phyloP scores from a whole-genome alignment of 2,329 filamentous ascomycete genomes.

The Alternaria ventricosa region DNA sequence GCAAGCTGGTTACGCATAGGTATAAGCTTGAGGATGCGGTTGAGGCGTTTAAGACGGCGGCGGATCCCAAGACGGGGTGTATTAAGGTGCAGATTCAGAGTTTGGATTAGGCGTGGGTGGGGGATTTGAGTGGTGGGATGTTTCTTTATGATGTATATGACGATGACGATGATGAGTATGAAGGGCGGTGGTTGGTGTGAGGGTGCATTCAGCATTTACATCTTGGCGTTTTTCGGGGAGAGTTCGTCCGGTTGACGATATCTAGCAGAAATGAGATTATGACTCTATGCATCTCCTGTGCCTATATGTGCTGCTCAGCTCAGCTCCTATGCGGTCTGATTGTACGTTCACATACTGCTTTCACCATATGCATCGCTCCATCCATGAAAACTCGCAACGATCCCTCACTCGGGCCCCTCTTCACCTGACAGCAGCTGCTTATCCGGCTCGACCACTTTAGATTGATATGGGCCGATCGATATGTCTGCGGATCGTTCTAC shows the following conservation, averaged over 20 bases:
- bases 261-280: neutral
- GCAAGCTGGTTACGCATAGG: conserved; percentile 83
- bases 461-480: too few relatives aligned
- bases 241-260: neutral
- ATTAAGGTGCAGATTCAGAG: conserved; percentile 97
- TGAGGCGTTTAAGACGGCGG: conserved; percentile 87
- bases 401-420: too few relatives aligned
- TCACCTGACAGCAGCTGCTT: too few relatives aligned
- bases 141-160: neutral
- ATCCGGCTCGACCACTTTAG: too few relatives aligned
- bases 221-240: neutral
- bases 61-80: conserved; percentile 88
- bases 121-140: neutral
- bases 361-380: too few relatives aligned
- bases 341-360: too few relatives aligned
- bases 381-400: too few relatives aligned
- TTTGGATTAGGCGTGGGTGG: conserved; percentile 35
- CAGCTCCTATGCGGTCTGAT: too few relatives aligned
- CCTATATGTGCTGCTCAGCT: too few relatives aligned
- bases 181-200: neutral
- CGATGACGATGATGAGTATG: neutral
- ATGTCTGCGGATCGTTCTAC: too few relatives aligned
- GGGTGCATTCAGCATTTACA: neutral
- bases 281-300: too few relatives aligned
- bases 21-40: conserved; percentile 85